phyloP scores from a whole-genome alignment of 2,329 filamentous ascomycete genomes.

The Waltergamsia citrina region DNA sequence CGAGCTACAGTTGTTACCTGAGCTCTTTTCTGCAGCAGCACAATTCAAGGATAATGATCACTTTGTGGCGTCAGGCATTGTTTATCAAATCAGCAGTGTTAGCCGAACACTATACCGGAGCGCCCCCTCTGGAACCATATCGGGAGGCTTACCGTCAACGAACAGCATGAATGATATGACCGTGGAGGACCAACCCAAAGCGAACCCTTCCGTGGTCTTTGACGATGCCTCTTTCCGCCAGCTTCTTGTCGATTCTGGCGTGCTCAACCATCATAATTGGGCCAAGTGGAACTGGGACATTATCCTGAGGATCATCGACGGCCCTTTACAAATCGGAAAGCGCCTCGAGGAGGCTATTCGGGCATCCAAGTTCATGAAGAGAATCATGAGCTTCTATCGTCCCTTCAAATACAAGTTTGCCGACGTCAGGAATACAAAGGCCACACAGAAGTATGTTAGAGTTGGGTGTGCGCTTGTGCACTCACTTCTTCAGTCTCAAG shows the following conservation, averaged over 20 bases:
- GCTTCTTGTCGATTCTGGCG: conserved; percentile 66
- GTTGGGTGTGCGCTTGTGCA: conserved; percentile 84
- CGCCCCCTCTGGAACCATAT: conserved; percentile 35
- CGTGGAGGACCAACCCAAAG: conserved; percentile 47
- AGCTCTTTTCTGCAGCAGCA: conserved; percentile 69
- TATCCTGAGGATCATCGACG: conserved; percentile 84
- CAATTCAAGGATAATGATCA: conserved; percentile 62
- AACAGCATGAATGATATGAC: conserved; percentile 38
- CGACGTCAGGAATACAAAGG: conserved; percentile 79
- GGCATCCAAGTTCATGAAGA: conserved; percentile 91
- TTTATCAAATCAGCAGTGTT: conserved; percentile 97
- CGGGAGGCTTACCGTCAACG: conserved; percentile 28
- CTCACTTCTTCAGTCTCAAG: conserved; percentile 73
- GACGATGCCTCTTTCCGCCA: conserved; percentile 57
- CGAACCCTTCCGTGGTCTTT: conserved; percentile 32
- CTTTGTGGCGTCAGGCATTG: conserved; percentile 77
- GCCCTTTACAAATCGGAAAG: conserved; percentile 82
- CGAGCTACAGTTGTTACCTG: conserved; percentile 77
- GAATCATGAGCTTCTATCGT: conserved; percentile 87
- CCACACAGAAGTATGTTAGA: conserved; percentile 87
- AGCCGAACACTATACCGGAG: conserved; percentile 86
- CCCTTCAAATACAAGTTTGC: conserved; percentile 97
- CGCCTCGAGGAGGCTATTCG: conserved; percentile 89
- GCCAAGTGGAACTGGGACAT: conserved; percentile 97
- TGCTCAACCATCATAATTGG: conserved; percentile 83